Evolutionary conservation across 129 eudicot species (phyloP).

Genomic region (Silybum marianum): DNA sequence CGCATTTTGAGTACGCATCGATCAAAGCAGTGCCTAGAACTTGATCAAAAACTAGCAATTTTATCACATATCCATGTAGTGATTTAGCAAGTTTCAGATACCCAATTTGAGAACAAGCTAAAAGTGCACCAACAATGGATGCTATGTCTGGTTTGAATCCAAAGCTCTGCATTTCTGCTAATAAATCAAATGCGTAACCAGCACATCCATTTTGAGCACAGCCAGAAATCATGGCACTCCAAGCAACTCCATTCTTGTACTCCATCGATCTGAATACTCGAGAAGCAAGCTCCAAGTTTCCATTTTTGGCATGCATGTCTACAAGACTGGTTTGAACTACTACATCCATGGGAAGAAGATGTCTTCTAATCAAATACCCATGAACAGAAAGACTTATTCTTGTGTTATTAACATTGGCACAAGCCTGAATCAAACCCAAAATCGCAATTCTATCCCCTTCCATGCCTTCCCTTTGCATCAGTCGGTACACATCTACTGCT

Average conservation of each 20-base stretch:
- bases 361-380: slow-evolving; percentile 64
- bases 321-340: slow-evolving; percentile 64
- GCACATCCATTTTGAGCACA: slow-evolving; percentile 65
- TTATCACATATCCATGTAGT: slow-evolving; percentile 60
- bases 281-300: slow-evolving; percentile 52
- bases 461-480: slow-evolving; percentile 60
- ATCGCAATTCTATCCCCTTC: slow-evolving; percentile 75
- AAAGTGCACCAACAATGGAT: slow-evolving; percentile 64
- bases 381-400: slow-evolving; percentile 69
- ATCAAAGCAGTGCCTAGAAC: slow-evolving; percentile 58
- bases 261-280: slow-evolving; percentile 52
- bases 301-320: slow-evolving; percentile 75
- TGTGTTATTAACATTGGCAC: slow-evolving; percentile 49
- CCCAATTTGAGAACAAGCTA: slow-evolving; percentile 79
- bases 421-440: slow-evolving; percentile 82
- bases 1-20: slow-evolving; percentile 84
- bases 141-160: slow-evolving; percentile 63
- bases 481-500: slow-evolving; percentile 53
- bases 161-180: slow-evolving; percentile 62
- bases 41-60: slow-evolving; percentile 38
- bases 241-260: slow-evolving; percentile 50
- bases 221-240: slow-evolving; percentile 83
- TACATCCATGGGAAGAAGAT: slow-evolving; percentile 45
- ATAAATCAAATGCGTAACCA: slow-evolving; percentile 53
- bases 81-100: slow-evolving; percentile 47